Evolutionary conservation across 768 basidiomycete genomes (phyloP), one percentile per base, ranked within the genome.

Genomic region (Hygrophoropsis aurantiaca): DNA sequence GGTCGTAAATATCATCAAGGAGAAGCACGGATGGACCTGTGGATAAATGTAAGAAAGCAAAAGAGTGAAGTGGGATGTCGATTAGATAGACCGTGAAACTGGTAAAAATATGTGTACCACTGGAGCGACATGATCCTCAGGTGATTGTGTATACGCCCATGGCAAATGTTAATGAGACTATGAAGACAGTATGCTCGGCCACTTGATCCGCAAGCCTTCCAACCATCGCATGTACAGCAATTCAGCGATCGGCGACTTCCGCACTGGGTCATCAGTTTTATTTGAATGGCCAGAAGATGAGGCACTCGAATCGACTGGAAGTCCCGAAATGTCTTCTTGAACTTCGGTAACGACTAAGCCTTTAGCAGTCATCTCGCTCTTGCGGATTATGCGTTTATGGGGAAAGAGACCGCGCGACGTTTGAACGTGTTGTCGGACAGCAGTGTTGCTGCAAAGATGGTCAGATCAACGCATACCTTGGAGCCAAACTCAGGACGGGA

Each of bases 201-300:
- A 94, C 64, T 91, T 94, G 60, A 94, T 73, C 67, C 82, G 86
- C 44, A 97, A 69, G 3, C 94, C 94, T 60, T 97, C 90, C 20
- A 97, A 72, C 94, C 95, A 98, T 40, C 95, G 83, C 79, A 94
- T 85, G 65, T 97, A 98, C n/a, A 98, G 72, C 53, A 98, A 77
- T 64, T 98, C 95, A 18, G 93, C 90, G 23, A 98, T 93, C 5
- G 94, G 93, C 46, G 91, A 94, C 64, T 85, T 87, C 52, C 81
- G 78, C 44, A 73, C 64, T 25, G 74, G 59, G 24, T 81, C 77
- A 19, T 71, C 70, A 35, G 53, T 55, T 57, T 70, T 71, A 20
- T 52, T 38, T 51, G 53, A 44, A 54, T 61, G 52, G 42, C 57
- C 60, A 5, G 73, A 52, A 13, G 62, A 52, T 2, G 65, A 55